Conservation (phyloP, 495 filamentous ascomycete genomes). For the Coniosporium apollinis region DNA sequence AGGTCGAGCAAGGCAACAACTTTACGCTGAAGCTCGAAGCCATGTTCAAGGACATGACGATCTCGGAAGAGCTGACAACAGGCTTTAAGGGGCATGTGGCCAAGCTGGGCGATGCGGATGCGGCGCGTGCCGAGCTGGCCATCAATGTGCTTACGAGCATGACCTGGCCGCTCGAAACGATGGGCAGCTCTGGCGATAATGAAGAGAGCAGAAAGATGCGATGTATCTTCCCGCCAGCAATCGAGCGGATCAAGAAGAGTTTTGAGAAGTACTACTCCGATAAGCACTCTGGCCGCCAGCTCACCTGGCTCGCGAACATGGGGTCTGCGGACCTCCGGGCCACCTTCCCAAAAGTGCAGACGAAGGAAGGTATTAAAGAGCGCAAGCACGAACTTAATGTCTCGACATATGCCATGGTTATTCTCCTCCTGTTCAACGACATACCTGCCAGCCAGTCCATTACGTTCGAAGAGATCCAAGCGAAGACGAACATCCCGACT, state of each 20-base stretch:
- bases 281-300: constrained; percentile 68
- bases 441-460: constrained; percentile 44
- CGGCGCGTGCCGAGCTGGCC: constrained; percentile 55
- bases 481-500: constrained; percentile 62
- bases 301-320: constrained; percentile 72
- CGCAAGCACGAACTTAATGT: constrained; percentile 81
- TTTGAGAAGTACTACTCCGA: constrained; percentile 83
- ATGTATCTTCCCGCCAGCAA: constrained; percentile 55
- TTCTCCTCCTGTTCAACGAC: constrained; percentile 81
- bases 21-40: constrained; percentile 87
- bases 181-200: constrained; percentile 41
- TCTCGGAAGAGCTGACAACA: constrained; percentile 69
- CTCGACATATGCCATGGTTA: constrained; percentile 80
- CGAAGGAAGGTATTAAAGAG: constrained; percentile 50
- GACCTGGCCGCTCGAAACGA: constrained; percentile 82
- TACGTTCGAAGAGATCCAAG: constrained; percentile 73
- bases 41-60: constrained; percentile 96
- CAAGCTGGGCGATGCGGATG: constrained; percentile 44
- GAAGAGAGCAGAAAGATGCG: constrained; percentile 30
- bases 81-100: constrained; percentile 55
- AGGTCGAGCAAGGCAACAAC: constrained; percentile 80
- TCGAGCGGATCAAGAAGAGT: constrained; percentile 62
- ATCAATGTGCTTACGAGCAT: constrained; percentile 82
- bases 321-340: constrained; percentile 79
- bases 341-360: constrained; percentile 48